Base-by-base conservation (phyloP, 176 grass and related monocot species). In the Guadua angustifolia region DNA sequence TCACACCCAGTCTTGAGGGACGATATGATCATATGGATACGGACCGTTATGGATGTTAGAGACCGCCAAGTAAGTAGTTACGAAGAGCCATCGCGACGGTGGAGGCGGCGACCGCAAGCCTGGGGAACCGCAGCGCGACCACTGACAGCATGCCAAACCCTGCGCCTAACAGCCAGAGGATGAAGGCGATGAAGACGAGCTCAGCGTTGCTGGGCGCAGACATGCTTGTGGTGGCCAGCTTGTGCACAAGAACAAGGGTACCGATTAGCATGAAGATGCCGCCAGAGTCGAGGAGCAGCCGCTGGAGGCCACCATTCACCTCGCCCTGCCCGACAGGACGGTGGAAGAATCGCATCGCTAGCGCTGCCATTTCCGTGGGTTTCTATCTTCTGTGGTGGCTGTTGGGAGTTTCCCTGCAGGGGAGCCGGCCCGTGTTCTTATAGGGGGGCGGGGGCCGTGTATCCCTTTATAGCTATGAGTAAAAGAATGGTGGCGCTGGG, bases 241-340 rank as follows among this genome's bases (percentile, higher is more conserved):
- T 0, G 33, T 29, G n/a, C 65, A 38, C 19, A 50, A 70, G 50
- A 33, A 42, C 12, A 49, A 57, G 21, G 7, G 21, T 50, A 29
- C 11, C 79, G 49, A 69, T 3, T 6, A 70, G 8, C 79, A 70
- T 81, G 50, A 44, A 3, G 35, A 24, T 14, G 9, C 50, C 9
- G 2, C 79, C 35, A 19, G 35, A 29, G 65, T 70, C 79, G 35
- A 69, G 13, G 50, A 81, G 79, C 50, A 57, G 50, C 35, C 7
- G 65, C 0, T 1, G 7, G n/a, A 9, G 33, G 18, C 29, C 29
- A 29, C 29, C 29, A 1, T 1, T 29, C 29, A 29, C 29, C 29
- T 29, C 29, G 29, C 29, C 29, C 29, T 29, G 29, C 1, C 29
- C 44, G 38, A 9, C 4, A 5, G 4, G 38, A 39, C 38, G 38